Evolutionary conservation across 139 green algal genomes (phyloP), one percentile per base, ranked within the genome.

Genomic region (Chlorella vulgaris): DNA sequence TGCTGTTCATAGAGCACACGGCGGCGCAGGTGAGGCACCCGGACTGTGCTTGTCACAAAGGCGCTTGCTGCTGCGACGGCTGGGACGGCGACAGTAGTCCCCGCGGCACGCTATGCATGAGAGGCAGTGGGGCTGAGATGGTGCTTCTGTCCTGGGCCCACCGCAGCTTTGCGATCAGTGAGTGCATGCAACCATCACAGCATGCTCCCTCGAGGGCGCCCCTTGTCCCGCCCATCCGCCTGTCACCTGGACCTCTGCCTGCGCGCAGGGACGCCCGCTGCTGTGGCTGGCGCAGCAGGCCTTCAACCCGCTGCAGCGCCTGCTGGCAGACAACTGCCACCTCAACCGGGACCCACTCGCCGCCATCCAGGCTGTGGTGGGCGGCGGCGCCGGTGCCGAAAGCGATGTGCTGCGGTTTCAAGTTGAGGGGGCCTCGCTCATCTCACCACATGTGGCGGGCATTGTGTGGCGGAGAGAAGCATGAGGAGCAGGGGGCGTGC

Each of bases 1-100:
- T 94, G 26, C 78, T 94, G 60, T 91, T 94, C 22, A 84, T 95
- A 29, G 92, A 96, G 82, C 92, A 96, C 78, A 82, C 69, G 7
- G 42, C 38, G 7, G 83, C 73, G 10, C 42, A 76, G 69, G 69
- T 76, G 29, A n/a, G 69, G 6, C 2, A 28, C 38, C 4, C 39
- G 38, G 60, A 21, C 8, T 19, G 1, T 6, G n/a, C n/a, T n/a
- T n/a, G n/a, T n/a, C n/a, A n/a, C n/a, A n/a, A n/a, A n/a, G n/a
- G n/a, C n/a, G n/a, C n/a, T n/a, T n/a, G n/a, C n/a, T n/a, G n/a
- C n/a, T n/a, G n/a, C n/a, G n/a, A n/a, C n/a, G n/a, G n/a, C n/a
- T n/a, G n/a, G n/a, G n/a, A n/a, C n/a, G n/a, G n/a, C n/a, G n/a
- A n/a, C n/a, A n/a, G n/a, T n/a, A n/a, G n/a, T n/a, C n/a, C n/a